Evolutionary conservation across 2,329 filamentous ascomycete species (phyloP).

Genomic region (Penicillium sp.): DNA sequence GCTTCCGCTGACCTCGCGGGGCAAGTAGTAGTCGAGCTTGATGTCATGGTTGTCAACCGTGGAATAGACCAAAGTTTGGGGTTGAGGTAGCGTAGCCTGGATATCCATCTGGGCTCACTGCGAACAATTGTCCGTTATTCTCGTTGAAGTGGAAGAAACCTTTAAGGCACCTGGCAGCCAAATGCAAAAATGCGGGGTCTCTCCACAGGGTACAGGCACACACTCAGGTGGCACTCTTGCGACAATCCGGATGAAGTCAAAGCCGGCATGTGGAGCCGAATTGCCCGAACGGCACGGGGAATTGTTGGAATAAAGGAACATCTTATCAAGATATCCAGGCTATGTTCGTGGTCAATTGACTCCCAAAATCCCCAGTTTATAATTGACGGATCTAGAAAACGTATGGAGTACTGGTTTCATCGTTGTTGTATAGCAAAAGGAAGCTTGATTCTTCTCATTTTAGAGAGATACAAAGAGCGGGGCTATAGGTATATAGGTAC

Average conservation of each 20-base stretch:
- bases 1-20: slow-evolving; percentile 4
- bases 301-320: background rate
- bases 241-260: background rate
- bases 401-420: no score
- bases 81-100: background rate
- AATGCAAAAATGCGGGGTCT: background rate
- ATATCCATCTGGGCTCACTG: background rate
- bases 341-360: no score
- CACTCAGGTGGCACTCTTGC: background rate
- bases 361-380: no score
- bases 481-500: no score
- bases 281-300: background rate
- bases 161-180: no score
- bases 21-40: slow-evolving; percentile 26
- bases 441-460: no score
- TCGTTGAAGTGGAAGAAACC: background rate
- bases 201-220: no score
- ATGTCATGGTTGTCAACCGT: slow-evolving; percentile 20
- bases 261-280: background rate
- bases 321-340: background rate
- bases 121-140: background rate
- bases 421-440: no score
- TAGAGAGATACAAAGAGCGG: no score
- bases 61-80: slow-evolving; percentile 22
- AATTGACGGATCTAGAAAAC: no score